Evolutionary conservation across 768 basidiomycete species (phyloP).

Genomic region (Lanmaoa pseudosensibilis): DNA sequence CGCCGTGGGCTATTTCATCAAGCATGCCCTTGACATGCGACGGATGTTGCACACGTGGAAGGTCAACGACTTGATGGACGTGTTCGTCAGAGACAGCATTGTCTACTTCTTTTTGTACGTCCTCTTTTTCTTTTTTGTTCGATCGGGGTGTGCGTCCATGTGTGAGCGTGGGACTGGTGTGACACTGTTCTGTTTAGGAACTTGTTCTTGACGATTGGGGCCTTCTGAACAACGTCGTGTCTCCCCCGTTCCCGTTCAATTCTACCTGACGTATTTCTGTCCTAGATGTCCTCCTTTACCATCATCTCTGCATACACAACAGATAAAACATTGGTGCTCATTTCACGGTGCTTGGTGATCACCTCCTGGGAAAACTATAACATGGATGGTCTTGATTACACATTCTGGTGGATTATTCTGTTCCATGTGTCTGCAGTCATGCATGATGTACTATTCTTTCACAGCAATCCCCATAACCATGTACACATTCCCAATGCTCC

Average conservation of each 20-base stretch:
- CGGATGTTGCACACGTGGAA: constrained; percentile 10
- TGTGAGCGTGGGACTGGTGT: background rate
- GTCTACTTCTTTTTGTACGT: constrained; percentile 22
- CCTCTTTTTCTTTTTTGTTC: background rate
- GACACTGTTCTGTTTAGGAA: constrained; percentile 6
- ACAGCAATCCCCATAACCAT: no score
- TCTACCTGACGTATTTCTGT: background rate
- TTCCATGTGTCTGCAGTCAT: no score
- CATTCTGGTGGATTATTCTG: no score
- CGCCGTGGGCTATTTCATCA: constrained; percentile 14
- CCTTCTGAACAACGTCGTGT: constrained; percentile 2
- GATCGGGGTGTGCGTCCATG: no score
- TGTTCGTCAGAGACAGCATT: constrained; percentile 19
- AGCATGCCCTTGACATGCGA: constrained; percentile 8
- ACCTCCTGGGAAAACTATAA: constrained; percentile 20
- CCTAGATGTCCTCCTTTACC: background rate
- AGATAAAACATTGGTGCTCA: constrained; percentile 17
- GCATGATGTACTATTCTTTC: no score
- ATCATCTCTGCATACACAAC: constrained; percentile 18
- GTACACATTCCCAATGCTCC: no score
- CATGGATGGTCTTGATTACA: background rate
- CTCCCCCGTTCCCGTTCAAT: background rate
- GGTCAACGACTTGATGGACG: constrained; percentile 13
- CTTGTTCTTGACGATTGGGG: constrained; percentile 18
- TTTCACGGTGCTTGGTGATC: constrained; percentile 21